Conservation (phyloP, 1,284 basidiomycete genomes). For the Marasmius tenuissimus region DNA sequence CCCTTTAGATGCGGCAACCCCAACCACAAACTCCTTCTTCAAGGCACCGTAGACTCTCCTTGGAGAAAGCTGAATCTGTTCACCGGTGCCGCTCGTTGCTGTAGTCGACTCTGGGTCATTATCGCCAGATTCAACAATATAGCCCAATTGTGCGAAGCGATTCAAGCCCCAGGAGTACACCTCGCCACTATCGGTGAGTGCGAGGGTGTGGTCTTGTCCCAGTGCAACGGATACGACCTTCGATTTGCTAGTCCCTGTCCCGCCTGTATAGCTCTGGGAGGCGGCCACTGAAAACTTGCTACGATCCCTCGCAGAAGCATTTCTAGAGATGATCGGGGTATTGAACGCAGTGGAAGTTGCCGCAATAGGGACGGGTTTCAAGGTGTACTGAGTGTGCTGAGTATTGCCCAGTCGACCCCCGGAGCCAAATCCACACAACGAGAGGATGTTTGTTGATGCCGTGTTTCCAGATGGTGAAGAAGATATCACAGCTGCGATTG, state of each 20-base stretch:
- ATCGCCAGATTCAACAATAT: slow-evolving; percentile 78
- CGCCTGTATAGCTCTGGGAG: background rate
- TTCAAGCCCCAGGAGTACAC: slow-evolving; percentile 92
- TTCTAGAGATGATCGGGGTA: background rate
- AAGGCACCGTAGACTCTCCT: slow-evolving; percentile 53
- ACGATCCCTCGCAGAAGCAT: slow-evolving; percentile 20
- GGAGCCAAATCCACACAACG: slow-evolving; percentile 10
- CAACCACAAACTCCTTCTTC: slow-evolving; percentile 79
- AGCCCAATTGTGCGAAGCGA: slow-evolving; percentile 87
- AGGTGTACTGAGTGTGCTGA: slow-evolving; percentile 79
- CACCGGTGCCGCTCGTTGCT: slow-evolving; percentile 3
- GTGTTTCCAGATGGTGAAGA: slow-evolving; percentile 15
- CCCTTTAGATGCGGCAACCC: slow-evolving; percentile 86
- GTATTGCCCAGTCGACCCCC: slow-evolving; percentile 65
- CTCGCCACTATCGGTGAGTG: slow-evolving; percentile 78
- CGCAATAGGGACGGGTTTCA: slow-evolving; percentile 61
- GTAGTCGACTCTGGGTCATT: slow-evolving; percentile 32
- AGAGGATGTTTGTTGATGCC: slow-evolving; percentile 11
- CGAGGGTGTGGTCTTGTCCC: slow-evolving; percentile 93
- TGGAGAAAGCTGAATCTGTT: slow-evolving; percentile 13
- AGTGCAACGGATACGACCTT: slow-evolving; percentile 66
- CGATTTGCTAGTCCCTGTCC: slow-evolving; percentile 11
- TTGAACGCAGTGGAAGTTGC: slow-evolving; percentile 27
- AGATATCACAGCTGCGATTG: slow-evolving; percentile 1
- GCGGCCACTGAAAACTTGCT: slow-evolving; percentile 6